A percentile compares a stretch with the other conserved stretches of the same genome.
Evolutionary conservation across 768 basidiomycete genomes (phyloP).

Genomic region (Leucocoprinus leucothites): DNA sequence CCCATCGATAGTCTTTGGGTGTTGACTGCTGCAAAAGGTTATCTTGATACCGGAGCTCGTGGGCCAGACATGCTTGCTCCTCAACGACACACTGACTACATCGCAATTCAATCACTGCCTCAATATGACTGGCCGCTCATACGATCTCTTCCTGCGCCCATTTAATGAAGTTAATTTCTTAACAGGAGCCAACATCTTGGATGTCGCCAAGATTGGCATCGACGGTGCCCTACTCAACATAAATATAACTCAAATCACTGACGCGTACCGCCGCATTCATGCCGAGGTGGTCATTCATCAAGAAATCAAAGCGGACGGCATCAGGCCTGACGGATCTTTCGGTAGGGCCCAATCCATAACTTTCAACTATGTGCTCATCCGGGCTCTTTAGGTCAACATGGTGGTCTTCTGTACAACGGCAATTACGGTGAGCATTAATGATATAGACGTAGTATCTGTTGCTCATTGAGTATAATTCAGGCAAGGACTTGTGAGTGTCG

Average conservation of each 20-base stretch:
- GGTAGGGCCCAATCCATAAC: slow-evolving; percentile 22
- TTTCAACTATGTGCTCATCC: not conserved
- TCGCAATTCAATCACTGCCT: slow-evolving; percentile 44
- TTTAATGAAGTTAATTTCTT: slow-evolving; percentile 45
- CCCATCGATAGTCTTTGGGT: not conserved
- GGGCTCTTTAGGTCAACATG: slow-evolving; percentile 45
- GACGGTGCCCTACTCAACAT: slow-evolving; percentile 40
- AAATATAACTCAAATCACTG: slow-evolving; percentile 42
- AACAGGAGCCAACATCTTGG: slow-evolving; percentile 64
- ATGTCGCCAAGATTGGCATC: slow-evolving; percentile 62
- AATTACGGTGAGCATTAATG: slow-evolving; percentile 50
- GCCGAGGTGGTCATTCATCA: slow-evolving; percentile 48
- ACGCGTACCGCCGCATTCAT: slow-evolving; percentile 51
- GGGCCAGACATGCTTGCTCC: slow-evolving; percentile 53
- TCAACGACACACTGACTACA: slow-evolving; percentile 43
- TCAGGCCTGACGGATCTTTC: slow-evolving; percentile 50
- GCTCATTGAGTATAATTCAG: slow-evolving; percentile 16
- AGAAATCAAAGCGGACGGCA: slow-evolving; percentile 54
- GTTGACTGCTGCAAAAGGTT: slow-evolving; percentile 30
- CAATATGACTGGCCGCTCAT: slow-evolving; percentile 49
- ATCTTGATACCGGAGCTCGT: slow-evolving; percentile 60
- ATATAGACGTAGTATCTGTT: not conserved
- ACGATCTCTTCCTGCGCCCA: slow-evolving; percentile 39
- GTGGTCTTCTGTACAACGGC: slow-evolving; percentile 66
- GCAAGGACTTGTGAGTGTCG: slow-evolving; percentile 40